Evolutionary conservation across 176 grass and related monocot species (phyloP).

Genomic region (Canna indica): DNA sequence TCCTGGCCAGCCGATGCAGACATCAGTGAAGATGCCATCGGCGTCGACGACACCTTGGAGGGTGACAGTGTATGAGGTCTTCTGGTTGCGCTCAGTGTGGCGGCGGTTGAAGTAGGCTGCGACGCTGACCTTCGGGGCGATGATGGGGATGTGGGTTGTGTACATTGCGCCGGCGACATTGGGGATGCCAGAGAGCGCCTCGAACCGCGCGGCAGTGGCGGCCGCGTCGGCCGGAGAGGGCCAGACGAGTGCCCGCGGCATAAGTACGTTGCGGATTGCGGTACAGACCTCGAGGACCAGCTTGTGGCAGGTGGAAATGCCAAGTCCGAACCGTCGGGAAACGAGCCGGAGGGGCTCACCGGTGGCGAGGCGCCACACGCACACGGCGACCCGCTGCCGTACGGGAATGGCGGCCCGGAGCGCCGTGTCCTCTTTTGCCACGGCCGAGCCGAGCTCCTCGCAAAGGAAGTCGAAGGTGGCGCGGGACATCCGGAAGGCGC

Average conservation of each 20-base stretch:
- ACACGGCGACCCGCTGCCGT: slow-evolving; percentile 66
- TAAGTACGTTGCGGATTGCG: slow-evolving; percentile 52
- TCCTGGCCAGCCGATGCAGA: slow-evolving; percentile 57
- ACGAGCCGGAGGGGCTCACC: slow-evolving; percentile 62
- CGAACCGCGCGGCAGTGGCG: slow-evolving; percentile 20
- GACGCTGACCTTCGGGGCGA: slow-evolving; percentile 66
- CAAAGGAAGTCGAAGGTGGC: slow-evolving; percentile 61
- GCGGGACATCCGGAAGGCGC: slow-evolving; percentile 62
- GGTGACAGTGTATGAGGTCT: slow-evolving; percentile 66
- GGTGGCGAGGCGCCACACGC: slow-evolving; percentile 72
- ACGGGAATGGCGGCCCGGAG: slow-evolving; percentile 79
- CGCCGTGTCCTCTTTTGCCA: slow-evolving; percentile 80
- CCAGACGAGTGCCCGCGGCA: slow-evolving; percentile 55
- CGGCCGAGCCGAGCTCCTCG: slow-evolving; percentile 43
- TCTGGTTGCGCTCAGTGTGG: slow-evolving; percentile 75
- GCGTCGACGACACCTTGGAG: slow-evolving; percentile 69
- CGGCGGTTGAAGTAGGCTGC: slow-evolving; percentile 67
- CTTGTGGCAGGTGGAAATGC: slow-evolving; percentile 87
- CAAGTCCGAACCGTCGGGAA: slow-evolving; percentile 67
- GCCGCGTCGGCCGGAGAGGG: slow-evolving; percentile 24
- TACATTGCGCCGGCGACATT: slow-evolving; percentile 64
- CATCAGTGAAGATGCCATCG: slow-evolving; percentile 62
- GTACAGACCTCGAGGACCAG: slow-evolving; percentile 77
- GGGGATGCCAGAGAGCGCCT: slow-evolving; percentile 43
- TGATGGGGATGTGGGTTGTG: slow-evolving; percentile 79